Evolutionary conservation across 2,329 filamentous ascomycete genomes (phyloP), one percentile per base, ranked within the genome.

Genomic region (Sclerotinia borealis): DNA sequence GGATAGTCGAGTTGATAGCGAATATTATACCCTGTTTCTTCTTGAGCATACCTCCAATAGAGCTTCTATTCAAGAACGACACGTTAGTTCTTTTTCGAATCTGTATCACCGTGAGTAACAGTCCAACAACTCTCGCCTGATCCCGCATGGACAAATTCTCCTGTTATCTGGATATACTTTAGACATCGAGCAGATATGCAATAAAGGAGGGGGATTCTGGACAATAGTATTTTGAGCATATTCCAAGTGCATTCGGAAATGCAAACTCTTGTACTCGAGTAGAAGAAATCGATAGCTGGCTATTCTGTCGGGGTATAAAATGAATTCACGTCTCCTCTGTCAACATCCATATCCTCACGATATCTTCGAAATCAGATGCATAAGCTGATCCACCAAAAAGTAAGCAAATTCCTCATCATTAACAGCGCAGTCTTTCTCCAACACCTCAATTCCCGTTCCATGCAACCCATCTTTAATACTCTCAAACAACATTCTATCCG

Each of bases 321-420:
- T 43, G 34, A 34, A 45, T 45, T 29, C 9, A 17, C 15, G 29
- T n/a, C 17, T 52, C 2, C 8, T 34, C 17, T n/a, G n/a, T n/a
- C 39, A 19, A 7, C 11, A 31, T 11, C 25, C 27, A 55, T 15
- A 31, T 9, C 2, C 15, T 56, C 41, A 41, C 10, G 17, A 52
- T 7, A 29, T 19, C 34, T 36, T 37, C 9, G 43, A 45, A 11
- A 63, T 22, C n/a, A 63, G 4, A 9, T 58, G n/a, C 27, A 43
- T 31, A 47, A 63, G 54, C 31, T 63, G 31, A 25, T 79, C 74
- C 1, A 80, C 82, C 47, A 83, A 74, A 47, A 78, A 77, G 6
- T 69, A 69, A 3, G 83, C 83, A 69, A 86, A 85, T 0, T 70
- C 72, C 17, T 75, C 71, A 62, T 87, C 79, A 68, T 88, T 88